These are phyloP conservation scores for Eutreptiella sp. DNA, from an alignment of 208 protist species.

Conservation along the genomic window DNA sequence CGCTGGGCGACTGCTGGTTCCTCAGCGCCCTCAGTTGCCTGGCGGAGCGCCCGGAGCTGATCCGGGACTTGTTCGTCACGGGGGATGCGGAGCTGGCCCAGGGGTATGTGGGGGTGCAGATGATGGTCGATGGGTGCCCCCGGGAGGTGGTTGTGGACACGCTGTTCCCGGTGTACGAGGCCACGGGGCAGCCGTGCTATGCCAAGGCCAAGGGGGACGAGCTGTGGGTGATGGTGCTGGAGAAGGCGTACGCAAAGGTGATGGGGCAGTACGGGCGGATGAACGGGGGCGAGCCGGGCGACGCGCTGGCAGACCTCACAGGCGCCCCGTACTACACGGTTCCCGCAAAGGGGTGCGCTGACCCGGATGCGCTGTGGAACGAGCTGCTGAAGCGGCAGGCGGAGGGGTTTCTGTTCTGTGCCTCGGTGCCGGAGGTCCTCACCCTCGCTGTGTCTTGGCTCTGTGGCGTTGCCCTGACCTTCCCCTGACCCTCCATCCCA, in stretches of 20 bases:
- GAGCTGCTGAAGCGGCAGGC: too few species aligned
- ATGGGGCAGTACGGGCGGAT: slow-evolving; percentile 68
- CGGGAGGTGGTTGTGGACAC: too few species aligned
- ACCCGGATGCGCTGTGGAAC: too few species aligned
- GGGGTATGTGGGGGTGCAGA: slow-evolving; percentile 9
- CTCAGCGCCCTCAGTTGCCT: slow-evolving; percentile 55
- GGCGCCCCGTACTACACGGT: too few species aligned
- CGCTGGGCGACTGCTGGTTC: slow-evolving; percentile 66
- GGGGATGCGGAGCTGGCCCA: slow-evolving; percentile 14
- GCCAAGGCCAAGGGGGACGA: slow-evolving; percentile 50
- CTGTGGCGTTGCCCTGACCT: too few species aligned
- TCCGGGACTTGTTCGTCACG: slow-evolving; percentile 53
- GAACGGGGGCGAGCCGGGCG: slow-evolving; percentile 59
- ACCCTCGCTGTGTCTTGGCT: too few species aligned
- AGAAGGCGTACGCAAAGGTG: slow-evolving; percentile 77
- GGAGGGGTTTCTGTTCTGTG: too few species aligned
- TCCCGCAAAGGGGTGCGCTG: too few species aligned
- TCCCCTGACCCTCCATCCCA: too few species aligned
- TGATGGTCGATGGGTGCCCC: slow-evolving; percentile 34
- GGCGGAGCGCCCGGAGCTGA: slow-evolving; percentile 37
- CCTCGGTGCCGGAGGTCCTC: too few species aligned
- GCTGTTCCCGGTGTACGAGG: too few species aligned
- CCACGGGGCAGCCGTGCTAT: slow-evolving; percentile 39
- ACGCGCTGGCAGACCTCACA: slow-evolving; percentile 61
- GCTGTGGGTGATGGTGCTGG: slow-evolving; percentile 67